A percentile compares a stretch with the other conserved stretches of the same genome.
phyloP scores from a whole-genome alignment of 257 asterid genomes.

The Oldenlandia corymbosa region DNA sequence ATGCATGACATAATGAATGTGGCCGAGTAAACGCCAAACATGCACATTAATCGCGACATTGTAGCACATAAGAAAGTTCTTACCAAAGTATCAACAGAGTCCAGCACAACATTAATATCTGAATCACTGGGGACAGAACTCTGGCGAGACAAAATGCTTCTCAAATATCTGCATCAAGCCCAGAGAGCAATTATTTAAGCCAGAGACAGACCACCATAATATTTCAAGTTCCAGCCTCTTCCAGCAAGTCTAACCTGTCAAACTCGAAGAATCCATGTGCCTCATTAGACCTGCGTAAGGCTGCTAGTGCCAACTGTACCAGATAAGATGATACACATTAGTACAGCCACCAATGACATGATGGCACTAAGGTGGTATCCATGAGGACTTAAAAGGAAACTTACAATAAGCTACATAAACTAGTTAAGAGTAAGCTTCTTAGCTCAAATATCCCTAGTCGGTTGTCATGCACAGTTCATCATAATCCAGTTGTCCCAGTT shows the following conservation, averaged over 20 bases:
- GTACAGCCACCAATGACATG: not conserved
- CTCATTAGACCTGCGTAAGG: constrained; percentile 56
- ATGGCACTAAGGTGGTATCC: not conserved
- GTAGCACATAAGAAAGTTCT: not conserved
- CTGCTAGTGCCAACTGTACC: constrained; percentile 82
- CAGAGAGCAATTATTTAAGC: constrained; percentile 20
- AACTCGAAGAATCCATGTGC: constrained; percentile 46
- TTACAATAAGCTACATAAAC: not conserved
- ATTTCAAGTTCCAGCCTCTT: not conserved
- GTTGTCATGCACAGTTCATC: not conserved
- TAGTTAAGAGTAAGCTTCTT: not conserved
- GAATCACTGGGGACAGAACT: constrained; percentile 46
- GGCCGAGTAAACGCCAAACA: not conserved
- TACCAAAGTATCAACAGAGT: constrained; percentile 65
- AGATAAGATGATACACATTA: constrained; percentile 8
- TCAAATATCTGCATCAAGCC: constrained; percentile 52
- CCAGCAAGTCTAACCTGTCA: constrained; percentile 53
- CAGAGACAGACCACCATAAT: constrained; percentile 5
- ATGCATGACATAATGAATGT: constrained; percentile 5
- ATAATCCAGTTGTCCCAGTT: not conserved
- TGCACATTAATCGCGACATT: not conserved
- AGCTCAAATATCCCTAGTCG: not conserved
- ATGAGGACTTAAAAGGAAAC: not conserved
- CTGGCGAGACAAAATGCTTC: constrained; percentile 54
- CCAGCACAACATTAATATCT: constrained; percentile 42